Base-by-base conservation (phyloP, 352 stramenopile genomes). In the Pythium phragmiticola region DNA sequence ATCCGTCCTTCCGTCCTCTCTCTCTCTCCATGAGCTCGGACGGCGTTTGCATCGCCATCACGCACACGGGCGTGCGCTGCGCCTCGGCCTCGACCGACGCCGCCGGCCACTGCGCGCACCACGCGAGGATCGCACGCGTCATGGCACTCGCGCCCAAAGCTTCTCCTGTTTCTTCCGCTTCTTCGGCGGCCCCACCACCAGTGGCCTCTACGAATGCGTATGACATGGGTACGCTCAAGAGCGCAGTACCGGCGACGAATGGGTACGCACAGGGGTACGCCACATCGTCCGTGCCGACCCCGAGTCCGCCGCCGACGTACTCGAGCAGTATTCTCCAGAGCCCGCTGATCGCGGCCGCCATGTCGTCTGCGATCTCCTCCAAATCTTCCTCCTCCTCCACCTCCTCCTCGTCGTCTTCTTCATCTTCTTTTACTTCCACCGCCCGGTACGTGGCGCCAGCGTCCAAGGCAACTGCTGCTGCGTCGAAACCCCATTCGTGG, bases 71-170 rank as follows among this genome's bases (percentile, higher is more conserved):
- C 46, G 62, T 65, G 63, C 82, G 82, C 16, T 95, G 87, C 57
- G 69, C 76, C 54, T 86, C 81, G 13, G 42, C 65, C 1, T 81
- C 77, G 11, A 75, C 74, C 45, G 72, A 73, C 28, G 56, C 70
- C 11, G 69, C 58, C 12, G 77, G 73, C 23, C 73, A 87, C 42
- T 95, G 87, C 63, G 74, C 82, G 41, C 87, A 95, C 61, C 87
- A 95, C 66, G 76, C 79, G 57, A 82, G 87, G 11, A 89, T 95
- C 72, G 78, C 83, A 41, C 82, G 87, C 26, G 70, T 93, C 48
- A 87, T 95, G 80, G 83, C 84, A 37, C 68, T 95, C 14, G 87
- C 82, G 6, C 83, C 86, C 36, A 92, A 90, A 65, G 9, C 60
- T 5, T 58, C 42, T 2, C 19, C 30, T 26, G 30, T 51, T 12